Base-by-base conservation (phyloP, 768 basidiomycete species). In the Suillus lakei region DNA sequence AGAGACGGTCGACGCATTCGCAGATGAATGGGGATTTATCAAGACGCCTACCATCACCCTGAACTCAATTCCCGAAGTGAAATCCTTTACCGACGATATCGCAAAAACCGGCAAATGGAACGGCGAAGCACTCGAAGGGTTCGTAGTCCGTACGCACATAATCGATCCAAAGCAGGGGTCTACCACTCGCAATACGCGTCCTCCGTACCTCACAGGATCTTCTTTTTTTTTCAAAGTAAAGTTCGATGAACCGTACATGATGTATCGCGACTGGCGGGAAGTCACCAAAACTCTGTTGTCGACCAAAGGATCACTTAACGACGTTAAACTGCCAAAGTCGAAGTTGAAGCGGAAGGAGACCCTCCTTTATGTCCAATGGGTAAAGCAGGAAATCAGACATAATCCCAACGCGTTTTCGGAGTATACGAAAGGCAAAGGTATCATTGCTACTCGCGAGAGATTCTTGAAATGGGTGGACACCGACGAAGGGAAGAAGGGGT, bases 181-280 rank as follows among this genome's bases (percentile, higher is more conserved):
- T 10, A 65, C 73, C 0, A 77, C 75, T 59, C 75, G 70, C 34
- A 71, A 71, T 58, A 73, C 66, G 62, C 70, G 74, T 26, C 83
- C 86, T 1, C 96, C 95, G 0, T 98, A 98, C 73, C 75, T 82
- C 0, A 77, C 89, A 0, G 93, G 91, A 36, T 88, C 91, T 2
- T 91, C 94, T 0, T 97, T 98, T 83, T 98, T 99, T 85, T 99
- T 98, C 89, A 99, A 99, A 74, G 85, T 99, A 81, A 99, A 99
- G 76, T 99, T 98, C 77, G 96, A 99, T 77, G 95, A 99, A 73
- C 97, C 97, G 3, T 99, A 99, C 75, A 89, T 98, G 85, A 96
- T 97, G 89, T 99, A 98, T 79, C 91, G 98, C 63, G 93, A 96
- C 74, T 99, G 96, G 95, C 86, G 98, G 62, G 98, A 99, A 78